A percentile compares a stretch with the other conserved stretches of the same genome.
These are phyloP conservation scores for Pichia sp. DNA, from an alignment of 1,139 yeast species.

Conservation along the genomic window DNA sequence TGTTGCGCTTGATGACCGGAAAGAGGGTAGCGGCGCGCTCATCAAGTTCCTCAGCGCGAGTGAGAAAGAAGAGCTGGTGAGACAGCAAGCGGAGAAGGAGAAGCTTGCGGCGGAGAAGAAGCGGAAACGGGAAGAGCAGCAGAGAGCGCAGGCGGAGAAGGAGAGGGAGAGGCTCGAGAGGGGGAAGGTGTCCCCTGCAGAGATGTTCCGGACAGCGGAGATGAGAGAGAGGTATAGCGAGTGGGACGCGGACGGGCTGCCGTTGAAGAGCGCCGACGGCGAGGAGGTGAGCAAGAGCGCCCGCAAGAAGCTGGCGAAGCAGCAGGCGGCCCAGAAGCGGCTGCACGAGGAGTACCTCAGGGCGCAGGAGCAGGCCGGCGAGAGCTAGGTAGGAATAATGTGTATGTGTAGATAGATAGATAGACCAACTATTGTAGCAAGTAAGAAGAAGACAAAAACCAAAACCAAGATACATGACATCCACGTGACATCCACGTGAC, in stretches of 20 bases:
- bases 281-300: slow-evolving; percentile 85
- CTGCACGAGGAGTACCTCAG: slow-evolving; percentile 56
- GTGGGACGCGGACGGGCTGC: slow-evolving; percentile 85
- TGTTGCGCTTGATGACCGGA: slow-evolving; percentile 83
- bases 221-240: slow-evolving; percentile 44
- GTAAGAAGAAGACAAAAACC: too few relatives aligned
- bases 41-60: slow-evolving; percentile 67
- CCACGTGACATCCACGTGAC: too few relatives aligned
- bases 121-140: slow-evolving; percentile 37
- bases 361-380: neutral
- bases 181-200: slow-evolving; percentile 63
- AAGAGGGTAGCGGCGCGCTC: slow-evolving; percentile 65
- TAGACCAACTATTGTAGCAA: too few relatives aligned
- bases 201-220: slow-evolving; percentile 55
- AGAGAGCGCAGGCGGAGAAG: slow-evolving; percentile 44
- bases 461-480: too few relatives aligned
- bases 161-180: slow-evolving; percentile 61
- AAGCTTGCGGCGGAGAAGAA: slow-evolving; percentile 40
- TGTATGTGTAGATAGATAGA: too few relatives aligned
- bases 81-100: slow-evolving; percentile 42
- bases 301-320: slow-evolving; percentile 72
- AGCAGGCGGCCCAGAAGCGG: slow-evolving; percentile 73
- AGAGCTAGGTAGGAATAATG: too few relatives aligned
- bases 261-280: slow-evolving; percentile 69
- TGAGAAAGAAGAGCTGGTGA: slow-evolving; percentile 60